These are phyloP conservation scores for Ascochyta fabae DNA, from an alignment of 2,329 filamentous ascomycete species.

Conservation along the genomic window DNA sequence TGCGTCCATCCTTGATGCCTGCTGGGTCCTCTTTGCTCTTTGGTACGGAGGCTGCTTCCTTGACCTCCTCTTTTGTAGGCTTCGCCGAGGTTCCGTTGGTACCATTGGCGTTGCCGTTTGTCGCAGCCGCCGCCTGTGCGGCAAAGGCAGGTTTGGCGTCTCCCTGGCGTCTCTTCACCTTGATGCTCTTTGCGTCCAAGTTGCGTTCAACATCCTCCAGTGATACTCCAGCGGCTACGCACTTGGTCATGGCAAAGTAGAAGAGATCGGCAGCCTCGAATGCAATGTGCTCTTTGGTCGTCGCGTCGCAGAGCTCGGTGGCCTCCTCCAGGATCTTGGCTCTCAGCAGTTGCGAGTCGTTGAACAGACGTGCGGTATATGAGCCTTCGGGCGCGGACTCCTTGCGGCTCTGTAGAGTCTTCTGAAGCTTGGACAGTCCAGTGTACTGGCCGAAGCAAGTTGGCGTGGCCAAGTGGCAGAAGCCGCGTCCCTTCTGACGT, in stretches of 20 bases:
- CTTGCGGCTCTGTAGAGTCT: slow-evolving; percentile 84
- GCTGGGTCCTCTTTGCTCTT: slow-evolving; percentile 60
- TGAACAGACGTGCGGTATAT: slow-evolving; percentile 92
- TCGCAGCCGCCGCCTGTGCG: slow-evolving; percentile 65
- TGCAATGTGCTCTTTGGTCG: slow-evolving; percentile 80
- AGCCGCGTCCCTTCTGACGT: slow-evolving; percentile 83
- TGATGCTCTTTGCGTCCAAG: slow-evolving; percentile 91
- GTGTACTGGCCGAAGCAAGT: slow-evolving; percentile 88
- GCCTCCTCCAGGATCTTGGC: slow-evolving; percentile 99
- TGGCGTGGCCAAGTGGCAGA: slow-evolving; percentile 92
- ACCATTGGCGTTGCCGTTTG: slow-evolving; percentile 13
- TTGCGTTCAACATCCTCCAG: slow-evolving; percentile 90
- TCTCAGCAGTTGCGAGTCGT: slow-evolving; percentile 83
- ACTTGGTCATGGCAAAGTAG: slow-evolving; percentile 94
- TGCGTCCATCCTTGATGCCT: slow-evolving; percentile 62
- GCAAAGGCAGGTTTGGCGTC: slow-evolving; percentile 95
- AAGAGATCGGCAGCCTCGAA: slow-evolving; percentile 95
- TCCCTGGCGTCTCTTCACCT: slow-evolving; percentile 90
- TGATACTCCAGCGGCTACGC: slow-evolving; percentile 80
- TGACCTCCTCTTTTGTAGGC: slow-evolving; percentile 50
- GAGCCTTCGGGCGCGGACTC: slow-evolving; percentile 83
- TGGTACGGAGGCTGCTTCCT: slow-evolving; percentile 61
- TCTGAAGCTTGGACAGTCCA: slow-evolving; percentile 83
- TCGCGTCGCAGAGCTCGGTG: slow-evolving; percentile 89
- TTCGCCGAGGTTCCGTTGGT: slow-evolving; percentile 29